phyloP scores from a whole-genome alignment of 768 basidiomycete species.

The Boletus eberwhitei region DNA sequence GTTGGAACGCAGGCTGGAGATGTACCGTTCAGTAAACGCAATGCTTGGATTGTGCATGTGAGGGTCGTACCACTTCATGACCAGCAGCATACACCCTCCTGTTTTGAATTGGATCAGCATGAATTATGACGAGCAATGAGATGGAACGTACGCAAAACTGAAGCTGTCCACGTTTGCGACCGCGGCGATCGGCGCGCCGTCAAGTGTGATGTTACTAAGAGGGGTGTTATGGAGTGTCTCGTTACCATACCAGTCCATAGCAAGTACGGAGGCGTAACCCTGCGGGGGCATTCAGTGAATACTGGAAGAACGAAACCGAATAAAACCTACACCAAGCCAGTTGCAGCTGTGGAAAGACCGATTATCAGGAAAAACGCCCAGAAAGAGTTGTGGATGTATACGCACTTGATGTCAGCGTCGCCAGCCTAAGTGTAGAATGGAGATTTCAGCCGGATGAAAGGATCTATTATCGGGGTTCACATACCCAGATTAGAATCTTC shows the following conservation, averaged over 20 bases:
- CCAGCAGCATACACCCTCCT: slow-evolving; percentile 58
- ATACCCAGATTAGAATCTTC: slow-evolving; percentile 41
- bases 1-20: slow-evolving; percentile 58
- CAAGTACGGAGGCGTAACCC: slow-evolving; percentile 36
- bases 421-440: slow-evolving; percentile 18
- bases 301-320: not conserved
- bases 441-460: not conserved
- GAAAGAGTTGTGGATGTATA: not conserved
- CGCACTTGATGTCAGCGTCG: slow-evolving; percentile 28
- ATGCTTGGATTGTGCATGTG: not conserved
- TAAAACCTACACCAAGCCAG: slow-evolving; percentile 34
- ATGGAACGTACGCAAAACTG: slow-evolving; percentile 56
- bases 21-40: not conserved
- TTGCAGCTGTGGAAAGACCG: slow-evolving; percentile 11
- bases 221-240: slow-evolving; percentile 37
- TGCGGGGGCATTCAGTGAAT: slow-evolving; percentile 6
- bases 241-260: slow-evolving; percentile 48
- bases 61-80: slow-evolving; percentile 55
- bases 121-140: not conserved
- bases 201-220: slow-evolving; percentile 54
- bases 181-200: slow-evolving; percentile 50
- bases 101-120: not conserved
- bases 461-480: not conserved
- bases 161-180: slow-evolving; percentile 66
- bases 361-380: not conserved